Percentiles rank a stretch among this genome's conserved stretches.
Evolutionary conservation across 169 alveolate genomes (phyloP).

Genomic region (Cryptosporidium canis): DNA sequence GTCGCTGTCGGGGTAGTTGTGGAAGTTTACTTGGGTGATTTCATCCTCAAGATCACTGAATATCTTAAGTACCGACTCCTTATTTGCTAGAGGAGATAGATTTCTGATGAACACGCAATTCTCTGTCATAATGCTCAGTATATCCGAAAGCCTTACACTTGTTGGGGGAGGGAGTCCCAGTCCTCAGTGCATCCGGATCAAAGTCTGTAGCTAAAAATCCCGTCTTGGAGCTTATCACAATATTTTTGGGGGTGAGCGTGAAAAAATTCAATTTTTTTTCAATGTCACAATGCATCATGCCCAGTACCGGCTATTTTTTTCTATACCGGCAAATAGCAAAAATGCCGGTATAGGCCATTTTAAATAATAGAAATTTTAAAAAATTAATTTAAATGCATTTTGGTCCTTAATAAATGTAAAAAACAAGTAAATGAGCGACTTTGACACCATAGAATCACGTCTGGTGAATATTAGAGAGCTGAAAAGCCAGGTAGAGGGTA

Average conservation of each 20-base stretch:
- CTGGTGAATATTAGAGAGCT: not conserved
- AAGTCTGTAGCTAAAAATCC: too few relatives aligned
- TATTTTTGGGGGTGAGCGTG: not conserved
- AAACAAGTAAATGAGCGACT: slow-evolving; percentile 26
- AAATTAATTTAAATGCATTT: too few relatives aligned
- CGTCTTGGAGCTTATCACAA: not conserved
- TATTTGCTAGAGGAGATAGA: slow-evolving; percentile 52
- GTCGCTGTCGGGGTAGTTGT: slow-evolving; percentile 35
- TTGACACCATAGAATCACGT: slow-evolving; percentile 11
- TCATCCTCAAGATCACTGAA: slow-evolving; percentile 40
- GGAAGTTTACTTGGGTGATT: slow-evolving; percentile 7
- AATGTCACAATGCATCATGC: slow-evolving; percentile 2
- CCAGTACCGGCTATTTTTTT: not conserved
- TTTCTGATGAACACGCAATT: slow-evolving; percentile 58
- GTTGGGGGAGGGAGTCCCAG: too few relatives aligned
- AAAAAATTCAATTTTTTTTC: not conserved
- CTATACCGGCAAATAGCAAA: not conserved
- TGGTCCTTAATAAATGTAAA: not conserved
- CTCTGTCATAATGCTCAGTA: not conserved
- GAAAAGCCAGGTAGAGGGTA: slow-evolving; percentile 8
- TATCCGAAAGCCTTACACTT: not conserved
- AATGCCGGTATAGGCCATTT: not conserved
- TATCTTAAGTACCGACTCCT: slow-evolving; percentile 32
- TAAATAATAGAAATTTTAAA: not conserved
- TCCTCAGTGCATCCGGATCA: too few relatives aligned